Evolutionary conservation across 345 rosid genomes (phyloP).

Genomic region (Populus deltoides): DNA sequence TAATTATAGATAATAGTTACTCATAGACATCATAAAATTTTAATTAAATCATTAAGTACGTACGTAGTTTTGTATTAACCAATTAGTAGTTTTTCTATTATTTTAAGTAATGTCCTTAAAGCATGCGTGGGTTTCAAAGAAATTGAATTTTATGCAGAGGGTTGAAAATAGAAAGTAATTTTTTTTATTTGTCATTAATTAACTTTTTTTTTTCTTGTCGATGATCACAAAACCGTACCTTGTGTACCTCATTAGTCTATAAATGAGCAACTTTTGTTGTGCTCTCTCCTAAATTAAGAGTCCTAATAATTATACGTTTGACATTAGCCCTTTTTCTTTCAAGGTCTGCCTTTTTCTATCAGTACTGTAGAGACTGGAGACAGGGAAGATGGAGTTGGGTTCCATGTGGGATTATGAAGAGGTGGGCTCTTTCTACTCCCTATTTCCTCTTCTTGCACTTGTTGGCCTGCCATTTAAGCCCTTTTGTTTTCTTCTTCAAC

Average conservation of each 20-base stretch:
- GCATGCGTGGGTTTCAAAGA: conserved; percentile 36
- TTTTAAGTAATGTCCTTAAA: conserved; percentile 45
- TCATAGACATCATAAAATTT: no score
- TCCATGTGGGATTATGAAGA: conserved; percentile 69
- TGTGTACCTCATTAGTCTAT: conserved; percentile 32
- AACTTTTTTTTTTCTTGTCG: background rate
- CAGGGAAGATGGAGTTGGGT: conserved; percentile 63
- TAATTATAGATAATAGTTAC: no score
- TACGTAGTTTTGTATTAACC: no score
- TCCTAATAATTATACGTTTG: background rate
- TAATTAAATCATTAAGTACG: no score
- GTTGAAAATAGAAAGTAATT: conserved; percentile 32
- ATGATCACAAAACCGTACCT: background rate
- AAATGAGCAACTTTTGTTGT: conserved; percentile 25
- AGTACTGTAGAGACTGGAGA: background rate
- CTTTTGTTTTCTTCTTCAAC: background rate
- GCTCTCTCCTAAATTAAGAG: conserved; percentile 2
- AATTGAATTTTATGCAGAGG: background rate
- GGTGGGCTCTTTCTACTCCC: conserved; percentile 43
- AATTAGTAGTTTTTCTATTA: conserved; percentile 12
- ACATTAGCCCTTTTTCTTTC: background rate
- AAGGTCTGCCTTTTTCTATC: background rate
- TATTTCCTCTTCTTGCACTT: background rate
- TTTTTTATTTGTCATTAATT: conserved; percentile 11
- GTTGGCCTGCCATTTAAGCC: no score